Percentiles rank a stretch among this genome's conserved stretches.
phyloP scores from a whole-genome alignment of 1,284 basidiomycete genomes.

The Ceratobasidium sp. region DNA sequence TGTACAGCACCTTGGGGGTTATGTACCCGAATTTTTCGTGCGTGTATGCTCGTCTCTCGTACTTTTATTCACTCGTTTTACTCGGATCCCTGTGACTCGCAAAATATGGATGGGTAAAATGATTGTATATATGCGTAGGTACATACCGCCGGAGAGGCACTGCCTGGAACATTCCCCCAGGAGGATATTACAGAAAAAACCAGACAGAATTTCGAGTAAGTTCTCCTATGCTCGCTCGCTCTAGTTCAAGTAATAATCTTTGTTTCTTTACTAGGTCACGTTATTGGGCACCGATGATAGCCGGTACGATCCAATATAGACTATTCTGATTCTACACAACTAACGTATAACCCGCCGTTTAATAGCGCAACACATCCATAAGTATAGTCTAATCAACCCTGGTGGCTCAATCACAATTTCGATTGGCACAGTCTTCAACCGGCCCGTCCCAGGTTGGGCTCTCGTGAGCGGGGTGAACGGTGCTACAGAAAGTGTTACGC shows the following conservation, averaged over 20 bases:
- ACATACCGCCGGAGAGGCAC: conserved; percentile 3
- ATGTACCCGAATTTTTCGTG: too few species aligned
- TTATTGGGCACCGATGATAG: conserved; percentile 15
- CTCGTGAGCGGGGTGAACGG: background rate
- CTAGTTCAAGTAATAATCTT: too few species aligned
- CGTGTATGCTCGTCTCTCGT: too few species aligned
- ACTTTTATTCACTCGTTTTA: too few species aligned
- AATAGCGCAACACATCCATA: conserved; percentile 21
- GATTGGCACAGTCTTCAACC: background rate
- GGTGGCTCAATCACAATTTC: conserved; percentile 18
- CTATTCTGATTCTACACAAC: too few species aligned
- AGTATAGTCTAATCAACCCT: conserved; percentile 15
- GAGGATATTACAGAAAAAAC: background rate
- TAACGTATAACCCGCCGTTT: too few species aligned
- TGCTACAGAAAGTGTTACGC: background rate
- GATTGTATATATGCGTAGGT: background rate
- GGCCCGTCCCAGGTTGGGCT: conserved; percentile 18
- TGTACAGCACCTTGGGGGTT: too few species aligned
- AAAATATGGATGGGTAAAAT: background rate
- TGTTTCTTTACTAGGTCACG: background rate
- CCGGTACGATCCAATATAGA: background rate
- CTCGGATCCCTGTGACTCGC: too few species aligned
- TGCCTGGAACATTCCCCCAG: background rate
- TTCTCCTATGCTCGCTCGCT: background rate
- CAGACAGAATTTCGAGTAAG: conserved; percentile 17